Conservation (phyloP, 2,329 filamentous ascomycete genomes). For the Calonectria honghensis region DNA sequence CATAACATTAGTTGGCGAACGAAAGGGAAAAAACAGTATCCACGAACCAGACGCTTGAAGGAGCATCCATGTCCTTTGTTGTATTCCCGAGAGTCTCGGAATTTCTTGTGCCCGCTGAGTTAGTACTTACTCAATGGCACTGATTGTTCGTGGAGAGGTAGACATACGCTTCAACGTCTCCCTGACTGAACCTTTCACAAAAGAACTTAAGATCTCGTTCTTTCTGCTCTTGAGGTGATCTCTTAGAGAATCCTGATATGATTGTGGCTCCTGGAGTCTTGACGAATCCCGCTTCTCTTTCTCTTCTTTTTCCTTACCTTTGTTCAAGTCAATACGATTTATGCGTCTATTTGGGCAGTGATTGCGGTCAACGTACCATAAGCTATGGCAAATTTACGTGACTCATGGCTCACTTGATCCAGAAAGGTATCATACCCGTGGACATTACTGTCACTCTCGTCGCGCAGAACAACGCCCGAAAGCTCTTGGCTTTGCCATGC, state of each 20-base stretch:
- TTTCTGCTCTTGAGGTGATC: neutral
- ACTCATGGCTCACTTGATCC: slow-evolving; percentile 9
- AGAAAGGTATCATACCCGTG: slow-evolving; percentile 6
- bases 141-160: too few relatives aligned
- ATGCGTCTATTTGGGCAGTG: too few relatives aligned
- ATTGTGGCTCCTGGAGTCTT: neutral
- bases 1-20: neutral
- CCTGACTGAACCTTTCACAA: neutral
- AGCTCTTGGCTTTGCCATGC: slow-evolving; percentile 6
- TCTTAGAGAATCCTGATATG: neutral
- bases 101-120: neutral
- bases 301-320: neutral
- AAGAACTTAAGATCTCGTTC: neutral
- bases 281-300: neutral
- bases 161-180: neutral
- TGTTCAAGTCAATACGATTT: neutral
- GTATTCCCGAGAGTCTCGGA: neutral
- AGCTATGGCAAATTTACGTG: slow-evolving; percentile 3
- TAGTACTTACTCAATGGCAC: neutral
- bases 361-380: neutral
- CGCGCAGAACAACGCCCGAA: neutral
- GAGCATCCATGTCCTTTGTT: slow-evolving; percentile 10
- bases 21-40: neutral
- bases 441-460: neutral
- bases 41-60: slow-evolving; percentile 9